These are phyloP conservation scores for Polytrichum formosum DNA, from an alignment of 225 moss, liverwort and hornwort genomes.

Conservation along the genomic window DNA sequence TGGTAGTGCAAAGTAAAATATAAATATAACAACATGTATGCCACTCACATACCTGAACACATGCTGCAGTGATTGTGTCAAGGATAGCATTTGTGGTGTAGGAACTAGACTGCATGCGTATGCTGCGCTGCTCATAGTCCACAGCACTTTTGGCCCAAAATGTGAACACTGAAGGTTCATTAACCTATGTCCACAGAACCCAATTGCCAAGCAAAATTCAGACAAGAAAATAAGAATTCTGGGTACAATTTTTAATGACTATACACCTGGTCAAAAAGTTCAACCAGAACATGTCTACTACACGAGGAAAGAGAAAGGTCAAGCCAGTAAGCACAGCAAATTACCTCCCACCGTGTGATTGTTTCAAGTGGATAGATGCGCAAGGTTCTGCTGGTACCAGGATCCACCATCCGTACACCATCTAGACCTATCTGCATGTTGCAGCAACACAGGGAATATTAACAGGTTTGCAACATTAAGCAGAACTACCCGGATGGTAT, in stretches of 20 bases:
- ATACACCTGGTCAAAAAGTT: too few species aligned
- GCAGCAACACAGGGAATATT: not conserved
- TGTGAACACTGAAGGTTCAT: slow-evolving; percentile 81
- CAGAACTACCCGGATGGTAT: too few species aligned
- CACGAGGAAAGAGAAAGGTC: not conserved
- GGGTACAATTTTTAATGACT: too few species aligned
- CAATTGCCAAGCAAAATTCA: slow-evolving; percentile 1
- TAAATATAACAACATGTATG: too few species aligned
- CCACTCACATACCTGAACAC: slow-evolving; percentile 71
- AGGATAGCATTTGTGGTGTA: slow-evolving; percentile 80
- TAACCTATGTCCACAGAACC: slow-evolving; percentile 42
- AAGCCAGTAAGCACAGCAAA: not conserved
- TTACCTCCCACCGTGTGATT: slow-evolving; percentile 94
- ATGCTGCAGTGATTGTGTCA: slow-evolving; percentile 95
- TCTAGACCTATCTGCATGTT: slow-evolving; percentile 87
- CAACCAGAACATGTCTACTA: too few species aligned
- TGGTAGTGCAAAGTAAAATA: too few species aligned
- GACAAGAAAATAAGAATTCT: not conserved
- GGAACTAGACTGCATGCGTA: slow-evolving; percentile 80
- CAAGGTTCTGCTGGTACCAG: slow-evolving; percentile 62
- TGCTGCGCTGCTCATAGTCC: slow-evolving; percentile 86
- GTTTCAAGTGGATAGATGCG: slow-evolving; percentile 94
- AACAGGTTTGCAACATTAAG: not conserved
- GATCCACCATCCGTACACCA: slow-evolving; percentile 95
- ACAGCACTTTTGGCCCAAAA: slow-evolving; percentile 98